Evolutionary conservation across 2,329 filamentous ascomycete genomes (phyloP).

Genomic region (Epichloe sylvatica): DNA sequence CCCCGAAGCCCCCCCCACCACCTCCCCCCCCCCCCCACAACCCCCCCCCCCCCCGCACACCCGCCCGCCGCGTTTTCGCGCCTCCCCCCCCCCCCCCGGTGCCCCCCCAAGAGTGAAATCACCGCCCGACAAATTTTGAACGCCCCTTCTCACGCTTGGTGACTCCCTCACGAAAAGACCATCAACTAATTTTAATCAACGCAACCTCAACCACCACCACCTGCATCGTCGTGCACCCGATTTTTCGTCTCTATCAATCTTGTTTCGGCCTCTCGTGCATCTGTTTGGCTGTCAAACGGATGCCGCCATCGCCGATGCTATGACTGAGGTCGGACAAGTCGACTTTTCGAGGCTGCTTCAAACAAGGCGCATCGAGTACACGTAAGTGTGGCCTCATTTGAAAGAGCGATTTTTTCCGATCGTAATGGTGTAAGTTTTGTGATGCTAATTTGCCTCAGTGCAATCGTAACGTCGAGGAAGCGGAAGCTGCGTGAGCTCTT

Average conservation of each 20-base stretch:
- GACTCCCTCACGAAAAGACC: conserved; percentile 14
- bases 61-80: too few relatives aligned
- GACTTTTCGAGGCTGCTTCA: conserved; percentile 53
- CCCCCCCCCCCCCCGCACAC: too few relatives aligned
- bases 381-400: conserved; percentile 32
- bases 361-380: conserved; percentile 49
- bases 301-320: conserved; percentile 55
- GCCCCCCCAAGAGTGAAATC: conserved; percentile 3
- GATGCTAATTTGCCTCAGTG: conserved; percentile 37
- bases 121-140: conserved; percentile 20
- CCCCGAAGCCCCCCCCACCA: too few relatives aligned
- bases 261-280: conserved; percentile 23
- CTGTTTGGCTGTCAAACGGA: conserved; percentile 53
- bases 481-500: conserved; percentile 82
- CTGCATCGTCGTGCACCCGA: conserved; percentile 18
- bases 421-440: conserved; percentile 28
- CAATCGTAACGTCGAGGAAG: conserved; percentile 73
- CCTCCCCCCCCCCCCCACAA: too few relatives aligned
- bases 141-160: conserved; percentile 13
- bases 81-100: too few relatives aligned
- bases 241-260: conserved; percentile 17
- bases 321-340: conserved; percentile 55
- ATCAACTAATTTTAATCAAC: conserved; percentile 19
- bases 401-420: conserved; percentile 39
- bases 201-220: conserved; percentile 12